Evolutionary conservation across 2,329 filamentous ascomycete genomes (phyloP).

Genomic region (Cucurbitaria berberidis): DNA sequence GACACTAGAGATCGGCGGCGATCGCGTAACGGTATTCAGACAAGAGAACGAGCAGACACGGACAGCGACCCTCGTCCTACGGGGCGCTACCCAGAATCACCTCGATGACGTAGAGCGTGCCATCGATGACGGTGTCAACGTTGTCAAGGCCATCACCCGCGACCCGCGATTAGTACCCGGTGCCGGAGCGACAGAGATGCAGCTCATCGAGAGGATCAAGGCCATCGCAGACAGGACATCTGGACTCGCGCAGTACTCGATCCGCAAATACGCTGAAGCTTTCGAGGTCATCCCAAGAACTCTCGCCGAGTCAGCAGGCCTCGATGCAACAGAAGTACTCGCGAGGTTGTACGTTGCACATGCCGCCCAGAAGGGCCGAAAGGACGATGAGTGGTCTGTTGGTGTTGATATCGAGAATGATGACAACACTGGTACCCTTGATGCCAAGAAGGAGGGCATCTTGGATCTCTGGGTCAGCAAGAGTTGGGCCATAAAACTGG

Average conservation of each 20-base stretch:
- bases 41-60: conserved; percentile 92
- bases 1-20: conserved; percentile 95
- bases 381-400: conserved; percentile 80
- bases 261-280: conserved; percentile 88
- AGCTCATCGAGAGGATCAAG: conserved; percentile 90
- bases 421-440: conserved; percentile 78
- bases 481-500: conserved; percentile 95
- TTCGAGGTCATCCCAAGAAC: conserved; percentile 77
- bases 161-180: conserved; percentile 91
- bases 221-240: conserved; percentile 90
- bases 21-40: conserved; percentile 97
- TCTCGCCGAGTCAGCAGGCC: conserved; percentile 89
- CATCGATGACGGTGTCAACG: conserved; percentile 97
- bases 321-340: conserved; percentile 96
- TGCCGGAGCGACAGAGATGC: conserved; percentile 91
- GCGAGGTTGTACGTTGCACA: conserved; percentile 93
- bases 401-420: conserved; percentile 95
- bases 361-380: conserved; percentile 61
- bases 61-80: conserved; percentile 91
- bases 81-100: conserved; percentile 97
- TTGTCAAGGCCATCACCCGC: conserved; percentile 96
- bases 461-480: conserved; percentile 91
- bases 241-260: conserved; percentile 92
- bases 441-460: conserved; percentile 87
- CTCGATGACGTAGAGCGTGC: conserved; percentile 96